phyloP scores from a whole-genome alignment of 2,329 filamentous ascomycete species.

The Sporothrix brasiliensis region DNA sequence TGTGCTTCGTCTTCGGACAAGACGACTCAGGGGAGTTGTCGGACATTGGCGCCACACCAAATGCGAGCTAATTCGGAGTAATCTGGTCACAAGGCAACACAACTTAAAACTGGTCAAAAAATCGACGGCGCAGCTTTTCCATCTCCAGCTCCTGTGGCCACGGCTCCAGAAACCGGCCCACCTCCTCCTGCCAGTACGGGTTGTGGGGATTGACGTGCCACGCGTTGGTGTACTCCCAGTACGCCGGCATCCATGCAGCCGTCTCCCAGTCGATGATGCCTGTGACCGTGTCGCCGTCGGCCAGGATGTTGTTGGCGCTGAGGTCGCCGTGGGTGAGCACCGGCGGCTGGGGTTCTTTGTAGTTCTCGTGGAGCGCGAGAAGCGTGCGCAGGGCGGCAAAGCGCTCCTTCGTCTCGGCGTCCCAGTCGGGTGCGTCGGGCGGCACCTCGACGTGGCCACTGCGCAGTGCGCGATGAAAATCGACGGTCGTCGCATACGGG shows the following conservation, averaged over 20 bases:
- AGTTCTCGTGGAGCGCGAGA: constrained; percentile 17
- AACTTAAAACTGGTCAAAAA: not conserved
- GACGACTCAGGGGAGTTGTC: not conserved
- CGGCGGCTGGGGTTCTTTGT: not conserved
- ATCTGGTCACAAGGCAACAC: too few relatives aligned
- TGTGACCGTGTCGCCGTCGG: constrained; percentile 21
- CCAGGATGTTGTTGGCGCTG: constrained; percentile 29
- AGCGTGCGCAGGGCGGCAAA: constrained; percentile 14
- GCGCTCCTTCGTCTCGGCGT: not conserved
- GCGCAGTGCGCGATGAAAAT: constrained; percentile 13
- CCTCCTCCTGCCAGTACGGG: constrained; percentile 27
- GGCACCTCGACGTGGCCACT: not conserved
- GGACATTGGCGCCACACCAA: not conserved
- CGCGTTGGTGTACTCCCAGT: constrained; percentile 32
- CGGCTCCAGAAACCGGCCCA: constrained; percentile 18
- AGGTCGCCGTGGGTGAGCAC: constrained; percentile 32
- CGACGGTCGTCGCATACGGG: not conserved
- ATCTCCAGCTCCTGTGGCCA: constrained; percentile 3
- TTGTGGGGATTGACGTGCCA: constrained; percentile 28
- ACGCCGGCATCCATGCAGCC: constrained; percentile 24
- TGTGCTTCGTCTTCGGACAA: not conserved
- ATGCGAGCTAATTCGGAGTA: too few relatives aligned
- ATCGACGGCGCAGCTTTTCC: constrained; percentile 6
- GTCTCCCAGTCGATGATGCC: constrained; percentile 33
- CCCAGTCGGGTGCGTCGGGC: not conserved